A percentile compares a stretch with the other conserved stretches of the same genome.
phyloP scores from a whole-genome alignment of 495 filamentous ascomycete genomes.

The Aspergillus panamensis region DNA sequence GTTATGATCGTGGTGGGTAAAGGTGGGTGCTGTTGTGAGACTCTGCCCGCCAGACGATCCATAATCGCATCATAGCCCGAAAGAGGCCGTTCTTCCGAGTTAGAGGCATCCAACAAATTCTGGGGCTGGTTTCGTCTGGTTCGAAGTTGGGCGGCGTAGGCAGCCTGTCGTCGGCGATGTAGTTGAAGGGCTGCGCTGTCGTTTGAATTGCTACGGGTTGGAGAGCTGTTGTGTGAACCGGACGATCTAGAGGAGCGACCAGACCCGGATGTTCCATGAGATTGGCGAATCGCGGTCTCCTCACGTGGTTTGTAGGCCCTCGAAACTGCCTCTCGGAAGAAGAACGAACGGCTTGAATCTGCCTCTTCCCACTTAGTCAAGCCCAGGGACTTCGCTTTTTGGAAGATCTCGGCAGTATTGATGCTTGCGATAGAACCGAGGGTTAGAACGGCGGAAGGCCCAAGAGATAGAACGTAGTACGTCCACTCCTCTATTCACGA shows the following conservation, averaged over 20 bases:
- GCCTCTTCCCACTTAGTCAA: conserved; percentile 56
- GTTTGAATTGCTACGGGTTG: conserved; percentile 1
- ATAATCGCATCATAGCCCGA: conserved; percentile 42
- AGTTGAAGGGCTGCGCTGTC: conserved; percentile 12
- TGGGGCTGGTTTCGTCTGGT: conserved; percentile 29
- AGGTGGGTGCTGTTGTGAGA: conserved; percentile 12
- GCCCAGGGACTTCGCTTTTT: conserved; percentile 50
- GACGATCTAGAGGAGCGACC: conserved; percentile 15
- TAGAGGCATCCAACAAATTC: conserved; percentile 31
- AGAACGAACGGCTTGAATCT: conserved; percentile 50
- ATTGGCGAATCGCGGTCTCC: conserved; percentile 18
- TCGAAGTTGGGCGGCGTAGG: conserved; percentile 41
- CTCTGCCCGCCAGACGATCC: conserved; percentile 27
- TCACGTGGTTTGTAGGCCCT: conserved; percentile 56
- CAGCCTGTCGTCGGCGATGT: conserved; percentile 37
- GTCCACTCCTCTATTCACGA: conserved; percentile 60
- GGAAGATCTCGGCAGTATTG: conserved; percentile 48
- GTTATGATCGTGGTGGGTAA: conserved; percentile 9
- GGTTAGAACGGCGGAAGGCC: conserved; percentile 53
- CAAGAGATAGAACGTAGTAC: conserved; percentile 56
- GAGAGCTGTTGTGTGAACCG: conserved; percentile 7
- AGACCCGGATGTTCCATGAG: conserved; percentile 1
- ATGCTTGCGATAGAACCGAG: conserved; percentile 47
- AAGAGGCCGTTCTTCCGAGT: conserved; percentile 45
- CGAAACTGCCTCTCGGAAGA: conserved; percentile 60